phyloP scores from a whole-genome alignment of 768 basidiomycete genomes.

The Amanita muscaria region DNA sequence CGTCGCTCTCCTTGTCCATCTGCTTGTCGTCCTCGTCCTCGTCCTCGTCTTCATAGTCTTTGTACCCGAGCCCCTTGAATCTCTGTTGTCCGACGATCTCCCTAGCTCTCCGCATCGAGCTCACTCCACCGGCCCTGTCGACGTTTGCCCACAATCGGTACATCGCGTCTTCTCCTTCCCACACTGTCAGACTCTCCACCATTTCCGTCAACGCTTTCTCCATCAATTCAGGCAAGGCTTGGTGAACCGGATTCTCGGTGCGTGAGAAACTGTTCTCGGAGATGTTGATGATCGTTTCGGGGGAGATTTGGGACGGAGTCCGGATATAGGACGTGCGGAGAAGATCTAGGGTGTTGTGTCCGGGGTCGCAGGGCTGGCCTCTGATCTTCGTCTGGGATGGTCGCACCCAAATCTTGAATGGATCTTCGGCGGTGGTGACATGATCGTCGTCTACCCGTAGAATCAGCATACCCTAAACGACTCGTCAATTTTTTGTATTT shows the following conservation, averaged over 20 bases:
- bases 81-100: slow-evolving; percentile 30
- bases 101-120: slow-evolving; percentile 25
- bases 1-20: slow-evolving; percentile 30
- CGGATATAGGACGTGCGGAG: slow-evolving; percentile 41
- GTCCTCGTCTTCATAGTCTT: slow-evolving; percentile 30
- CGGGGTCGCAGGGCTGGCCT: slow-evolving; percentile 31
- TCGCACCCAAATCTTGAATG: slow-evolving; percentile 22
- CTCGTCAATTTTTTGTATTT: not conserved
- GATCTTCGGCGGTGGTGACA: slow-evolving; percentile 13
- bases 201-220: slow-evolving; percentile 25
- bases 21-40: slow-evolving; percentile 26
- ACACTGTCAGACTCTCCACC: slow-evolving; percentile 32
- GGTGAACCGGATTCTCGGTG: slow-evolving; percentile 10
- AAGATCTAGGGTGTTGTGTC: slow-evolving; percentile 43
- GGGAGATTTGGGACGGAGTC: slow-evolving; percentile 37
- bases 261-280: slow-evolving; percentile 49
- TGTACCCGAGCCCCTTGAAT: slow-evolving; percentile 32
- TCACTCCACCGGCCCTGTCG: slow-evolving; percentile 27
- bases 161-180: slow-evolving; percentile 37
- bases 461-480: slow-evolving; percentile 25
- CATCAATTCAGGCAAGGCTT: slow-evolving; percentile 31
- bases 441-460: slow-evolving; percentile 9
- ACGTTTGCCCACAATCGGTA: slow-evolving; percentile 32
- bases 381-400: slow-evolving; percentile 40
- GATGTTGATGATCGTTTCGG: slow-evolving; percentile 55